Evolutionary conservation across 768 basidiomycete genomes (phyloP), one percentile per base, ranked within the genome.

Genomic region (Gymnopilus dilepis): DNA sequence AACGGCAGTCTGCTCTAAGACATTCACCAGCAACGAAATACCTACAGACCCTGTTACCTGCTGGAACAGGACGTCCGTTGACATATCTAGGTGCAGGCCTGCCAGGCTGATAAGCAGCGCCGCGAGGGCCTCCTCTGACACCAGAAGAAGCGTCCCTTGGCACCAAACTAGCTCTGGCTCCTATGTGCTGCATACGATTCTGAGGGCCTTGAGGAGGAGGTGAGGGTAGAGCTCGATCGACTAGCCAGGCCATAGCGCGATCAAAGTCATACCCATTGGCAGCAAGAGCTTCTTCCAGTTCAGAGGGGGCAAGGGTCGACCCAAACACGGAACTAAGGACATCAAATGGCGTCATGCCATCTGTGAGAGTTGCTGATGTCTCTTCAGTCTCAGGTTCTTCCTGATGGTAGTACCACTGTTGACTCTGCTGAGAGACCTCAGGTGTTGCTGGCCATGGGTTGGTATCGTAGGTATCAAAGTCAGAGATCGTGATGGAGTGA

Each of bases 1-100:
- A 99, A 59, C 97, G 88, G 77, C 97, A 99, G 78, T 99, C 97
- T 42, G 95, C 93, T 48, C 97, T 79, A 60, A 98, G 78, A 71
- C 97, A 99, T 75, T 98, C 96, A 15, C 97, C 97, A 6, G 94
- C 93, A 24, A 99, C 85, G 77, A 95, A 99, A 73, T 99, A 99
- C 57, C 97, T 83, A 75, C 97, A 99, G 26, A 99, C 95, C 60
- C 94, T 81, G 68, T 88, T 91, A 9, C 88, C 88, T 48, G 84
- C 84, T 53, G 81, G 78, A 0, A 74, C 77, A 26, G 86, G 83
- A 13, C 89, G 83, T 0, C 87, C 87, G 65, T 86, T 84, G 24
- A 76, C 74, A 75, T 77, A 85, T 64, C 77, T 74, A 1, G 80
- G 76, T 1, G 73, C 77, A 43, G 72, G 72, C 43, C 74, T 67